Evolutionary conservation across 2,329 filamentous ascomycete genomes (phyloP), one percentile per base, ranked within the genome.

Genomic region (Lithohypha guttulata): DNA sequence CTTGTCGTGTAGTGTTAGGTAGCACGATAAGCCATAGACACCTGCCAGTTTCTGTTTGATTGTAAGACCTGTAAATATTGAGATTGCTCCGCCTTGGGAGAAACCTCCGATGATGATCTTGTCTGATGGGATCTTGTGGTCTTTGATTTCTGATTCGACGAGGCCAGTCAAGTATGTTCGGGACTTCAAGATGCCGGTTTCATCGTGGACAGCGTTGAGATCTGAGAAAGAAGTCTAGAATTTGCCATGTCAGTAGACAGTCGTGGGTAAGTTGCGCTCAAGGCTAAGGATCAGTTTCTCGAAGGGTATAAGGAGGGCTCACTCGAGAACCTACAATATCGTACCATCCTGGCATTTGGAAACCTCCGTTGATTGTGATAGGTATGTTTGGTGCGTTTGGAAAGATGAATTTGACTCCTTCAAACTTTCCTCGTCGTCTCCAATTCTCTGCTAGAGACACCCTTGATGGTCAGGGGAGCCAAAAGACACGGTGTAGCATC

Each of bases 321-420:
- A 59, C 54, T 38, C 64, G 62, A 35, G 64, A 58, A 42, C 60
- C 63, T 52, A 60, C 54, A 46, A 69, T 64, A 44, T 69, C 66
- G 49, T 68, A 68, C 64, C 64, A 67, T 23, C 33, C 34, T 8
- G 39, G 48, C 50, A 51, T 52, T 15, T 34, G 26, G 36, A 45
- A 45, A 13, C 49, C 49, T 15, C 44, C 42, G 34, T 52, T 50
- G 53, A 79, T 68, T n/a, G 85, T 87, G 56, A 95, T 84, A 21
- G 86, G 85, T 39, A 93, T 91, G 25, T 62, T 64, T 4, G 89
- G 86, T 19, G 91, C 91, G 64, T 94, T 84, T 11, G 91, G 91
- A 60, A 98, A 80, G 55, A 98, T 76, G 61, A 96, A 96, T 57
- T 89, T 82, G 58, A 94, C 84, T 62, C 95, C 82, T 42, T 86